Conservation (phyloP, 306 rosid genomes). For the Nissolia schottii region DNA sequence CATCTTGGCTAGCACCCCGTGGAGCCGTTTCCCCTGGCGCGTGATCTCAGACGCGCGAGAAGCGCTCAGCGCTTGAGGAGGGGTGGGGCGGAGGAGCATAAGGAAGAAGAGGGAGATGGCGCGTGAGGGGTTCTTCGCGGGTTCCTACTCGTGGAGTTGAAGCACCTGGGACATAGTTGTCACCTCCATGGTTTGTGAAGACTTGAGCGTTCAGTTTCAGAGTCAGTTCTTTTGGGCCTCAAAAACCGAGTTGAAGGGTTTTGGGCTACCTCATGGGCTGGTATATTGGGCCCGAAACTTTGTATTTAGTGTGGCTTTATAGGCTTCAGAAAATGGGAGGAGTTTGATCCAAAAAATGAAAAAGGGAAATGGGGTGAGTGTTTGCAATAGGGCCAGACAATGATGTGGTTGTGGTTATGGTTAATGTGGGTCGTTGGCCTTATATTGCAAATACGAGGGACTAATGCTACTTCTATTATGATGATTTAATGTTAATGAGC, state of each 20-base stretch:
- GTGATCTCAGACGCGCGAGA: slow-evolving; percentile 39
- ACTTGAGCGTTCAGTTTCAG: no score
- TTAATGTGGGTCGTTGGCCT: background rate
- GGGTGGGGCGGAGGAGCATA: slow-evolving; percentile 21
- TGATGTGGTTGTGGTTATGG: no score
- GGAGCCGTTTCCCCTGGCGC: slow-evolving; percentile 43
- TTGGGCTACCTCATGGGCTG: no score
- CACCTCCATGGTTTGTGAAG: slow-evolving; percentile 53
- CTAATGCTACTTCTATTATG: background rate
- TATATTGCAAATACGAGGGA: background rate
- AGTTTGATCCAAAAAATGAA: no score
- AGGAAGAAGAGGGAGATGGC: slow-evolving; percentile 41
- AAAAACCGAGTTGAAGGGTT: no score
- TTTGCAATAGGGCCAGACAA: no score
- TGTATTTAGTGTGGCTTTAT: no score
- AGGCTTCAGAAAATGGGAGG: no score
- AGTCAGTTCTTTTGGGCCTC: no score
- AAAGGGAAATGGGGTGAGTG: no score
- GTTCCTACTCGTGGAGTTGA: slow-evolving; percentile 46
- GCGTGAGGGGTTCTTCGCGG: slow-evolving; percentile 2
- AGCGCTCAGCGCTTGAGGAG: slow-evolving; percentile 41
- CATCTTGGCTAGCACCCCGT: slow-evolving; percentile 22
- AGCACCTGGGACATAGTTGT: slow-evolving; percentile 45
- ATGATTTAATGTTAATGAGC: no score
- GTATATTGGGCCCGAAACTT: no score